phyloP scores from a whole-genome alignment of 371 early-diverging fungal genomes.

The Capillidium heterosporum region DNA sequence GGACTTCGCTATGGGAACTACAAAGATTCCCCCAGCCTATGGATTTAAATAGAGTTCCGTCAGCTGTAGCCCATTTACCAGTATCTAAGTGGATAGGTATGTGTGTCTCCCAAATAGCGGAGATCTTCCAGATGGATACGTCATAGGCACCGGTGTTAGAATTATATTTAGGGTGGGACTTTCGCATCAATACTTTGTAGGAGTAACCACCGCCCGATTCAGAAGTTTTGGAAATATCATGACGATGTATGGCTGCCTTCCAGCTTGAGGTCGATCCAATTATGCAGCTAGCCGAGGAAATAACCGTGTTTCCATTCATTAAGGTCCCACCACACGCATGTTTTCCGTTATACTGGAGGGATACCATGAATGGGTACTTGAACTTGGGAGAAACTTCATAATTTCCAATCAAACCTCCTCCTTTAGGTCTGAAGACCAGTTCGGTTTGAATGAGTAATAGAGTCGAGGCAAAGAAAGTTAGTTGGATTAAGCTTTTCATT shows the following conservation, averaged over 20 bases:
- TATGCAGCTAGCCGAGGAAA: conserved; percentile 5
- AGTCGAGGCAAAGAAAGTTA: too few species aligned
- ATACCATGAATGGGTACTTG: background rate
- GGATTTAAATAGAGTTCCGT: background rate
- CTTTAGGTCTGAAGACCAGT: too few species aligned
- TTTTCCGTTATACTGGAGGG: background rate
- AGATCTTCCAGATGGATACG: background rate
- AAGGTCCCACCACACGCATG: conserved; percentile 3
- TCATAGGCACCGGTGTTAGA: background rate
- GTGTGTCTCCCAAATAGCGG: too few species aligned
- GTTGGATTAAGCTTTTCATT: too few species aligned
- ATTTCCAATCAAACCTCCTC: too few species aligned
- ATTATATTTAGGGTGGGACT: background rate
- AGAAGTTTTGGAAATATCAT: too few species aligned
- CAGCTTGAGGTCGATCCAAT: too few species aligned
- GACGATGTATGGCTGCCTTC: too few species aligned
- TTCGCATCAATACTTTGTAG: background rate
- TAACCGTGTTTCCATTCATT: background rate
- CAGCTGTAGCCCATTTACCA: background rate
- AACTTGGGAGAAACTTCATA: too few species aligned
- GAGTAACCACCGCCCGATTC: too few species aligned
- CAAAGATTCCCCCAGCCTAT: background rate
- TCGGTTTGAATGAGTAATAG: too few species aligned
- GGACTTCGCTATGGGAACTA: background rate
- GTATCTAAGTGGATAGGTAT: background rate